These are phyloP conservation scores for Globisporangium solare DNA, from an alignment of 352 stramenopile species.

Conservation along the genomic window DNA sequence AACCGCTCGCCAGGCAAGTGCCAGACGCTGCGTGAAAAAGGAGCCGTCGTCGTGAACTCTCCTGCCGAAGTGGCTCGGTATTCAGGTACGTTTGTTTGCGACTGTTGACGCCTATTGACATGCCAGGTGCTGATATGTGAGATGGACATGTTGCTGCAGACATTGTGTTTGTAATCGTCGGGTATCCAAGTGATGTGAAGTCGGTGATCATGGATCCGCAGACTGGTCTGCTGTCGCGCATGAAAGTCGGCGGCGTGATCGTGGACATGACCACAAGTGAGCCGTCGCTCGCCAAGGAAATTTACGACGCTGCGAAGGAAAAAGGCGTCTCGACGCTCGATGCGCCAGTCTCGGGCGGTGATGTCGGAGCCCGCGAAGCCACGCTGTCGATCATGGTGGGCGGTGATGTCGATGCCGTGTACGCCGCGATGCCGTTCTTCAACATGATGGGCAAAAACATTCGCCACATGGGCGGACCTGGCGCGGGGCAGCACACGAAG, in stretches of 20 bases:
- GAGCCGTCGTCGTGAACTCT: constrained; percentile 63
- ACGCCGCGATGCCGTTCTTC: constrained; percentile 81
- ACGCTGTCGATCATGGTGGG: constrained; percentile 90
- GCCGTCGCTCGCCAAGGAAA: constrained; percentile 85
- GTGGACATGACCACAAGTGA: constrained; percentile 91
- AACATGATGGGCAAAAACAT: constrained; percentile 89
- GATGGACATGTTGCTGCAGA: constrained; percentile 28
- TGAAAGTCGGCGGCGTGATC: constrained; percentile 79
- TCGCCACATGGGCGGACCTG: constrained; percentile 80
- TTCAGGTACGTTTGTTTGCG: constrained; percentile 39
- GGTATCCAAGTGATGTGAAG: constrained; percentile 81
- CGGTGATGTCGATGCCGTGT: constrained; percentile 78
- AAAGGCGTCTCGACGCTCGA: constrained; percentile 76
- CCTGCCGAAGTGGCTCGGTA: constrained; percentile 75
- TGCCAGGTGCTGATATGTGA: neutral
- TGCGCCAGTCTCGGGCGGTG: constrained; percentile 82
- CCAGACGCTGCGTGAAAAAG: constrained; percentile 64
- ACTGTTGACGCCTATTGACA: neutral
- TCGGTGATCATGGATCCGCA: constrained; percentile 68
- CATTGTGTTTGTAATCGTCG: constrained; percentile 89
- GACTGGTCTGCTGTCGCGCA: constrained; percentile 56
- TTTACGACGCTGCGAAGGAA: constrained; percentile 66
- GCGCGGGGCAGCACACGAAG: constrained; percentile 87
- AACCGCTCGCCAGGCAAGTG: constrained; percentile 86
- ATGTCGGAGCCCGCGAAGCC: constrained; percentile 83